These are phyloP conservation scores for Hansfordia pulvinata DNA, from an alignment of 2,329 filamentous ascomycete genomes.

Conservation along the genomic window DNA sequence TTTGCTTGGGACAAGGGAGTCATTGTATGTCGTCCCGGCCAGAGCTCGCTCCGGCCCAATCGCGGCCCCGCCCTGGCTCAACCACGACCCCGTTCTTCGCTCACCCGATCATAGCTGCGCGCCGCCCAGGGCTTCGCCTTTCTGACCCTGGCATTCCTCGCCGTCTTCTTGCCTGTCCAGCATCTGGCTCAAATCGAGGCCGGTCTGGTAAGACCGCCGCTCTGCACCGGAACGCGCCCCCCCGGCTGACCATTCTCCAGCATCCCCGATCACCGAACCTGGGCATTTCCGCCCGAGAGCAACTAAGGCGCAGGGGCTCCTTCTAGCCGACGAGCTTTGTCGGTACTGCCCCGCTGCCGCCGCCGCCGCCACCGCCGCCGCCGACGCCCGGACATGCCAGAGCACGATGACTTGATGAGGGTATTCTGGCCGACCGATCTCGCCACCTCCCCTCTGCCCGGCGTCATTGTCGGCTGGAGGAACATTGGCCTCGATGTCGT, in stretches of 20 bases:
- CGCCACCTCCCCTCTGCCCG: constrained; percentile 55
- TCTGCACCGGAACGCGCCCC: constrained; percentile 4
- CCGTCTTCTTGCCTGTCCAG: constrained; percentile 73
- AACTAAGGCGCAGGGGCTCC: constrained; percentile 84
- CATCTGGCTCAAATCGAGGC: constrained; percentile 71
- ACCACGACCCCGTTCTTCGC: background rate
- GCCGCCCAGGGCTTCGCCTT: constrained; percentile 74
- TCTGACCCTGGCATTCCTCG: constrained; percentile 72
- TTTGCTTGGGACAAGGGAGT: constrained; percentile 99
- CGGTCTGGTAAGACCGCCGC: constrained; percentile 49
- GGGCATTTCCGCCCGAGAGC: constrained; percentile 88
- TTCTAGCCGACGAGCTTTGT: constrained; percentile 52
- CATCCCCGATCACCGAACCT: constrained; percentile 68
- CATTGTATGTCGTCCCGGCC: constrained; percentile 48
- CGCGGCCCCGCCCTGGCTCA: constrained; percentile 3
- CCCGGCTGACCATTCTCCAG: constrained; percentile 27
- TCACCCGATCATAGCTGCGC: constrained; percentile 45
- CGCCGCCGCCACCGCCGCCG: too few species aligned
- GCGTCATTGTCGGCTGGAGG: constrained; percentile 88
- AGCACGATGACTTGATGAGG: constrained; percentile 83
- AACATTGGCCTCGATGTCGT: constrained; percentile 87
- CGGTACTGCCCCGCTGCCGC: too few species aligned
- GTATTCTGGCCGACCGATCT: constrained; percentile 96
- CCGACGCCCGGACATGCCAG: constrained; percentile 42
- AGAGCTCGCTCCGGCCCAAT: constrained; percentile 1